These are phyloP conservation scores for Hirsutella rhossiliensis DNA, from an alignment of 2,329 filamentous ascomycete genomes.

Conservation along the genomic window DNA sequence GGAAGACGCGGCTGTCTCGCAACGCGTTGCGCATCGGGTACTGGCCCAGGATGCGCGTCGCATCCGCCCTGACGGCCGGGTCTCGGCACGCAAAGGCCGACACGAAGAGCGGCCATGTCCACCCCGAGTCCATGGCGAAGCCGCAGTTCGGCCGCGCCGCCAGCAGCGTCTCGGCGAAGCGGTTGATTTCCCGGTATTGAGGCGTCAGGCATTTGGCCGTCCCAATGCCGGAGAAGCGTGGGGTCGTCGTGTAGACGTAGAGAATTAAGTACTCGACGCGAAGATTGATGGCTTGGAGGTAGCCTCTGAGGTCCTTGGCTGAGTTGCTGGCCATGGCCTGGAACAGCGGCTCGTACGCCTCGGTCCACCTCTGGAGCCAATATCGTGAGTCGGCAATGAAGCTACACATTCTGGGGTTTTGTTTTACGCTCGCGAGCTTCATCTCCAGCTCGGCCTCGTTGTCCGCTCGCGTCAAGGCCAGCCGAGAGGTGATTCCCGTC, in stretches of 20 bases:
- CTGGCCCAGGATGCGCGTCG: conserved; percentile 25
- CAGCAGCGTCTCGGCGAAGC: conserved; percentile 24
- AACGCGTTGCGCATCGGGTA: conserved; percentile 31
- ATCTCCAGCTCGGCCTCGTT: conserved; percentile 15
- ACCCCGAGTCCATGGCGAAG: conserved; percentile 33
- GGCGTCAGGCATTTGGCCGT: conserved; percentile 26
- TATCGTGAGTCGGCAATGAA: conserved; percentile 24
- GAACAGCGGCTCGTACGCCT: conserved; percentile 24
- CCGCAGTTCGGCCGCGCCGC: conserved; percentile 20
- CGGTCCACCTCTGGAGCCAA: conserved; percentile 27
- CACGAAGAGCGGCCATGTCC: conserved; percentile 31
- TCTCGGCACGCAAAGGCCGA: conserved; percentile 29
- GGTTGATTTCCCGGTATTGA: conserved; percentile 28
- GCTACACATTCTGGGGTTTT: conserved; percentile 15
- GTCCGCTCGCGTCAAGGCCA: conserved; percentile 14
- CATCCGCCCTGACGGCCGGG: conserved; percentile 22
- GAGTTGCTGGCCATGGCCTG: conserved; percentile 12
- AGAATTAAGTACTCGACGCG: conserved; percentile 30
- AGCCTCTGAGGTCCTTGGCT: conserved; percentile 10
- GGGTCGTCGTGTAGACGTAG: conserved; percentile 24
- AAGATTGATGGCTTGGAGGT: conserved; percentile 25
- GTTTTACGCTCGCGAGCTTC: conserved; percentile 18
- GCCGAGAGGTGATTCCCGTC: conserved; percentile 16
- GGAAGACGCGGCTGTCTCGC: conserved; percentile 27
- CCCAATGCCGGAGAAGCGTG: conserved; percentile 23